Evolutionary conservation across 306 rosid species (phyloP), one percentile per base, ranked within the genome.

Genomic region (Lathyrus sativus): DNA sequence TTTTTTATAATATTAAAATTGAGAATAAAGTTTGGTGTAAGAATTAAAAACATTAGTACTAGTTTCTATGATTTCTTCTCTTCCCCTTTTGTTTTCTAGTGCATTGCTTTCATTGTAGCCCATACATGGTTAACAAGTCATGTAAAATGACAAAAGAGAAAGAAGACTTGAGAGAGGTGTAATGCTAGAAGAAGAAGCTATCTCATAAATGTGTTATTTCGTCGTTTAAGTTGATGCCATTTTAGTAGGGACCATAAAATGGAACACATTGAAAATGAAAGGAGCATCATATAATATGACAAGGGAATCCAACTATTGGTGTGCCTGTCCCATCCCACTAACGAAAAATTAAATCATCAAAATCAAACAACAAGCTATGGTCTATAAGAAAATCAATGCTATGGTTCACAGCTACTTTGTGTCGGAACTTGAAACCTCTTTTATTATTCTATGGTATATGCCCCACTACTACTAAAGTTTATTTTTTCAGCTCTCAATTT

Each of bases 171-270:
- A 56, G 44, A 10, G 26, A 57, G 39, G 31, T 41, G 39, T 33
- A 55, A 53, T 19, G 56, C n/a, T 15, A 55, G 35, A 51, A 41
- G 35, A 51, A 41, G 14, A 70, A 24, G 54, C 35, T 65, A 65
- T 72, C 61, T 78, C 45, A 78, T 53, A 73, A 78, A 68, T 66
- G 74, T 68, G 68, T 24, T 68, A 56, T 74, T 67, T 78, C 49
- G 82, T 78, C 67, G 75, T 78, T 70, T 70, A 29, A 58, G 83
- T 70, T 59, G 76, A 74, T 74, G 73, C 66, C 73, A 64, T 49
- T 68, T 4, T 0, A 26, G 79, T 45, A 43, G 79, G 79, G 75
- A 61, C 74, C 66, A 11, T 48, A 5, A 66, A 10, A 72, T 49
- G 75, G 75, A 26, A 63, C 68, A 67, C 7, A 26, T 42, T 37